Evolutionary conservation across 129 eudicot genomes (phyloP).

Genomic region (Escallonia herrerae): DNA sequence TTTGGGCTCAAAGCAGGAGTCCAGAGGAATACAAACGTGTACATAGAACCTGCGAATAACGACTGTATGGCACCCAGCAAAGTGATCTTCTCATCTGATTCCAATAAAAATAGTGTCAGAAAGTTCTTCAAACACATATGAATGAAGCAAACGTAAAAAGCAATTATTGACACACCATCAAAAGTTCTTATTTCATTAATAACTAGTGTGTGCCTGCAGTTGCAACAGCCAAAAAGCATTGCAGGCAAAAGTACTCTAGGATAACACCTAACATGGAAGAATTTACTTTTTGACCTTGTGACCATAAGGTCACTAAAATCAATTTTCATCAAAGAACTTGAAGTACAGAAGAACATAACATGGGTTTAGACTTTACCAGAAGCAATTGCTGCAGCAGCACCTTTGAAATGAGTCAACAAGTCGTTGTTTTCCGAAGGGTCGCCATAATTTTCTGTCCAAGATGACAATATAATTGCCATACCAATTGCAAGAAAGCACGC

Average conservation of each 20-base stretch:
- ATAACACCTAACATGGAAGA: too few relatives aligned
- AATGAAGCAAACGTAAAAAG: too few relatives aligned
- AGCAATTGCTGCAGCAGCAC: conserved; percentile 95
- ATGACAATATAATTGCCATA: conserved; percentile 67
- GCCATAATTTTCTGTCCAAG: conserved; percentile 94
- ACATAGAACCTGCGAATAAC: conserved; percentile 94
- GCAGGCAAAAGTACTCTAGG: too few relatives aligned
- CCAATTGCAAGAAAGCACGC: conserved; percentile 76
- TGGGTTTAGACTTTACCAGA: conserved; percentile 44
- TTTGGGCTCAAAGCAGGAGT: conserved; percentile 98
- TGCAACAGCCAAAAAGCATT: too few relatives aligned
- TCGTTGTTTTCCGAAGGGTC: conserved; percentile 89
- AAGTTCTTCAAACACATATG: too few relatives aligned
- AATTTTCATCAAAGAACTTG: not conserved
- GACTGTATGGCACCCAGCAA: conserved; percentile 94
- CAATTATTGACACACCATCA: too few relatives aligned
- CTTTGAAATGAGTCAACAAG: conserved; percentile 83
- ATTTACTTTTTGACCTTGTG: too few relatives aligned
- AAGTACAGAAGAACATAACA: not conserved
- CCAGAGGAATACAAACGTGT: conserved; percentile 95
- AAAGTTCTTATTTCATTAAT: too few relatives aligned
- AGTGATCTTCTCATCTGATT: conserved; percentile 84
- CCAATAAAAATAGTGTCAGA: not conserved
- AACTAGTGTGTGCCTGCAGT: too few relatives aligned
- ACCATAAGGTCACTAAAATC: too few relatives aligned